Evolutionary conservation across 2,329 filamentous ascomycete genomes (phyloP).

Genomic region (Colletotrichum endophyticum): DNA sequence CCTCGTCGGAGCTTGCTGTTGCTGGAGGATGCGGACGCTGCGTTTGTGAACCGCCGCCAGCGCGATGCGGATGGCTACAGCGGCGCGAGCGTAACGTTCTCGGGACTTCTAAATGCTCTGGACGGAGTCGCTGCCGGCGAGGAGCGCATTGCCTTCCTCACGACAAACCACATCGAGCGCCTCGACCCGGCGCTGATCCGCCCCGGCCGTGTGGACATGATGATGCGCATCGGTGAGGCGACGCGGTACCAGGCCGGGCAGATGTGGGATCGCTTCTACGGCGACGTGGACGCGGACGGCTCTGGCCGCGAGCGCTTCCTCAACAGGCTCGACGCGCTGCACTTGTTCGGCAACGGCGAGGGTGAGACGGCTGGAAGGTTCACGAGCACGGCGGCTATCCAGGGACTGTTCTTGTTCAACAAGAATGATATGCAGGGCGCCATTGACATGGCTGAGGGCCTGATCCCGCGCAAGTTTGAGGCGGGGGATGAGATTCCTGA

Average conservation of each 20-base stretch:
- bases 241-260: conserved; percentile 81
- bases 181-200: conserved; percentile 89
- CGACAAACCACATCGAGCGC: conserved; percentile 91
- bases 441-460: conserved; percentile 75
- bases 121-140: conserved; percentile 96
- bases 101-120: conserved; percentile 81
- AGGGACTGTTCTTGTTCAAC: conserved; percentile 94
- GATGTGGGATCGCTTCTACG: conserved; percentile 97
- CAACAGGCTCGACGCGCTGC: conserved; percentile 69
- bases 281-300: conserved; percentile 73
- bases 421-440: conserved; percentile 90
- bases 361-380: conserved; percentile 52
- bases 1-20: conserved; percentile 83
- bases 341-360: conserved; percentile 66
- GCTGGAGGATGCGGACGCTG: conserved; percentile 90
- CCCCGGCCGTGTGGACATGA: conserved; percentile 93
- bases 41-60: conserved; percentile 82
- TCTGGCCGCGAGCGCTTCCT: conserved; percentile 73
- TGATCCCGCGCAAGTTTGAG: conserved; percentile 64
- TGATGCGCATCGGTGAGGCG: conserved; percentile 86
- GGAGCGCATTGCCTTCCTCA: conserved; percentile 91
- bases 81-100: conserved; percentile 92
- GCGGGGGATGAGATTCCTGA: conserved; percentile 42
- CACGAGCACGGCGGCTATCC: conserved; percentile 89
- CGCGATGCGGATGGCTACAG: conserved; percentile 82